Conservation (phyloP, 2,329 filamentous ascomycete genomes). For the Trichoderma semiorbis region DNA sequence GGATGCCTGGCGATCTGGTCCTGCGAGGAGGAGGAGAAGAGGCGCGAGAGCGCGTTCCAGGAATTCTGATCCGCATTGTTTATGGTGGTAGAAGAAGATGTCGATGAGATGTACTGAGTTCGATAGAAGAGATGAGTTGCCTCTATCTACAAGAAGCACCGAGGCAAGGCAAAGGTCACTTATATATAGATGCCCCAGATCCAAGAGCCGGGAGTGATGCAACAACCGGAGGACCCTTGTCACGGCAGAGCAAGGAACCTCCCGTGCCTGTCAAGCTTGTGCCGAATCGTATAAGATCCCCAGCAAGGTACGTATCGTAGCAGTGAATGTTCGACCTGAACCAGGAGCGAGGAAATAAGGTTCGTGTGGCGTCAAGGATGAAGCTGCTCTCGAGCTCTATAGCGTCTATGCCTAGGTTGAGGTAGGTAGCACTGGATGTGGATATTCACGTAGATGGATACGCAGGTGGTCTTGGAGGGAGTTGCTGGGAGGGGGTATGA, state of each 20-base stretch:
- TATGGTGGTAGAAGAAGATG: not conserved
- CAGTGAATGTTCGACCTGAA: not conserved
- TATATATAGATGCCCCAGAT: not conserved
- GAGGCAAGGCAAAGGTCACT: not conserved
- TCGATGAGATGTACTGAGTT: not conserved
- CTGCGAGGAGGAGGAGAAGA: not conserved
- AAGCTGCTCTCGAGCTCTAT: not conserved
- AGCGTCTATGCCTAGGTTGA: not conserved
- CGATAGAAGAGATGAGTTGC: not conserved
- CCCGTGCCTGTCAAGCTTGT: not conserved
- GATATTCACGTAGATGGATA: not conserved
- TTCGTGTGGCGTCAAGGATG: constrained; percentile 13
- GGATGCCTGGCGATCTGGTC: not conserved
- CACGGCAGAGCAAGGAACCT: not conserved
- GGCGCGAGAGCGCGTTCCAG: not conserved
- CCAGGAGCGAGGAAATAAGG: not conserved
- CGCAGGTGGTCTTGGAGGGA: not conserved
- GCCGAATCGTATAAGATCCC: not conserved
- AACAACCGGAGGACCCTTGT: not conserved
- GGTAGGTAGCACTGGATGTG: not conserved
- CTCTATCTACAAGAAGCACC: not conserved
- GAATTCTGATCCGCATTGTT: constrained; percentile 9
- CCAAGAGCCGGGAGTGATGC: not conserved
- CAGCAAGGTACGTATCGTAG: not conserved
- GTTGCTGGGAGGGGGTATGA: not conserved